Conservation (phyloP, 163 green algal species). For the Smithsoniella earleae region DNA sequence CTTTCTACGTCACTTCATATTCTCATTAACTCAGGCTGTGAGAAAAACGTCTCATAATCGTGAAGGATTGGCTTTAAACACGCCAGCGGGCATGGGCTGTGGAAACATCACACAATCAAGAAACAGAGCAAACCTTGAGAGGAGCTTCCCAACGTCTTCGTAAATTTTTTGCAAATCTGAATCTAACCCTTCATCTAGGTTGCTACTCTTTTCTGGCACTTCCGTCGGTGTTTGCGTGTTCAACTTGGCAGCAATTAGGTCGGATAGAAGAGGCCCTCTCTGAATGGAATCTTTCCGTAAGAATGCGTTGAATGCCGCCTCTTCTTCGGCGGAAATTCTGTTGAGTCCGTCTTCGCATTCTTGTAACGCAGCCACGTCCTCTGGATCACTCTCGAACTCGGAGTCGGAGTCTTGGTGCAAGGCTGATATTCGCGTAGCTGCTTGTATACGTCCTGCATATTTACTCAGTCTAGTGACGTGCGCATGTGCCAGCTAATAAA, state of each 20-base stretch:
- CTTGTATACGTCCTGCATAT: no score
- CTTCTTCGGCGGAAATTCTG: background rate
- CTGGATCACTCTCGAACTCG: background rate
- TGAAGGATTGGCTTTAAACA: no score
- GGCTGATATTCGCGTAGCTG: background rate
- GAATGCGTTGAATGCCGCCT: slow-evolving; percentile 29
- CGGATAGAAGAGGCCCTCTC: background rate
- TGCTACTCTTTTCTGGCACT: slow-evolving; percentile 1
- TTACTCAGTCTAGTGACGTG: no score
- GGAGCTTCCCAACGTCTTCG: slow-evolving; percentile 2
- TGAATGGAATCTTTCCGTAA: background rate
- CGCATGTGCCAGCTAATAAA: no score
- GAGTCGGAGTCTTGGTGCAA: background rate
- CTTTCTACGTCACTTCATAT: no score
- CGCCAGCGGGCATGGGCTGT: no score
- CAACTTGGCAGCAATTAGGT: slow-evolving; percentile 20
- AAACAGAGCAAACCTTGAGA: background rate
- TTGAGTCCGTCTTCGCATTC: slow-evolving; percentile 7
- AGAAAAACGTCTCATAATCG: no score
- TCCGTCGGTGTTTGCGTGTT: no score
- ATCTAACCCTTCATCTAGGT: background rate
- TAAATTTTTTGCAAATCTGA: background rate
- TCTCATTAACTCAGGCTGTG: no score
- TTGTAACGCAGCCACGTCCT: background rate
- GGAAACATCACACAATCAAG: no score